Conservation (phyloP, 768 basidiomycete species). For the Russula vinacea region DNA sequence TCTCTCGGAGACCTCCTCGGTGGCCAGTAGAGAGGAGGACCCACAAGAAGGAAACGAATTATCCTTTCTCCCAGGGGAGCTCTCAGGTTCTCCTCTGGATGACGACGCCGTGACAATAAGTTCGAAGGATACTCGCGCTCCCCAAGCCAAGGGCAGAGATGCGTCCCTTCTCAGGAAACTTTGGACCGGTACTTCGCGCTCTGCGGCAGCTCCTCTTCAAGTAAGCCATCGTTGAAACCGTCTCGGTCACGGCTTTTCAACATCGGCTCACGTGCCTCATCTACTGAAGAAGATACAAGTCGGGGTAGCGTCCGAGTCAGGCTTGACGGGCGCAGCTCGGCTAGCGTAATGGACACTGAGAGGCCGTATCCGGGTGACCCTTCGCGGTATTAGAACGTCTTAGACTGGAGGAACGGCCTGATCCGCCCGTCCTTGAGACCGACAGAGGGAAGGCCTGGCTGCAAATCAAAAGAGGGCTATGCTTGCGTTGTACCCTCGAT, state of each 20-base stretch:
- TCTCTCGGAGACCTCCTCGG: constrained; percentile 82
- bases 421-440: constrained; percentile 16
- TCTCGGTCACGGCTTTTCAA: constrained; percentile 24
- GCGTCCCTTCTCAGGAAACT: constrained; percentile 36
- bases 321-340: neutral
- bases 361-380: neutral
- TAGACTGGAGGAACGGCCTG: constrained; percentile 11
- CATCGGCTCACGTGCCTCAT: constrained; percentile 12
- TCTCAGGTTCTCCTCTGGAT: constrained; percentile 47
- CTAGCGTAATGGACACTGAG: neutral
- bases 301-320: neutral
- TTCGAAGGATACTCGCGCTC: constrained; percentile 53
- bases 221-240: neutral
- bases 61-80: constrained; percentile 49
- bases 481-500: constrained; percentile 15
- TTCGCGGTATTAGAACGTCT: constrained; percentile 27
- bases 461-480: constrained; percentile 18
- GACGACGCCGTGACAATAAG: constrained; percentile 77
- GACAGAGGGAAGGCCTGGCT: constrained; percentile 21
- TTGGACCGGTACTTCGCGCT: constrained; percentile 12
- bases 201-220: constrained; percentile 4
- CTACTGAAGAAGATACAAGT: constrained; percentile 4
- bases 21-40: constrained; percentile 76
- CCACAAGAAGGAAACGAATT: constrained; percentile 56
- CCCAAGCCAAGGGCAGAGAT: constrained; percentile 21